phyloP scores from a whole-genome alignment of 129 eudicot species.

The Apium graveolens region DNA sequence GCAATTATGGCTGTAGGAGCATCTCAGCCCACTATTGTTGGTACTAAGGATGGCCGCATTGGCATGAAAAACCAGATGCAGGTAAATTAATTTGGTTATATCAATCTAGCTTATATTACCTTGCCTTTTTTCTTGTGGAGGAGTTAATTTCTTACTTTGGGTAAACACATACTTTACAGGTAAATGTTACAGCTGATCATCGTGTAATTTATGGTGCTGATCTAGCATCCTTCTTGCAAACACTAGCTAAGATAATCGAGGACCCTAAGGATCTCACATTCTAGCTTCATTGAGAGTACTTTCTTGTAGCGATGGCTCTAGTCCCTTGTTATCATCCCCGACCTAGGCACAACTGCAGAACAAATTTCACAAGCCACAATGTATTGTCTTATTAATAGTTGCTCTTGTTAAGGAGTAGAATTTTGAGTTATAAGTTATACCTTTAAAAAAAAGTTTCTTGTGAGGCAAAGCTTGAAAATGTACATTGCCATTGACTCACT shows the following conservation, averaged over 20 bases:
- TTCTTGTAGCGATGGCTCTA: not conserved
- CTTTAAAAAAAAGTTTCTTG: not conserved
- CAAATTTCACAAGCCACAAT: not conserved
- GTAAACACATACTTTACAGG: slow-evolving; percentile 25
- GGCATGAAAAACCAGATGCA: slow-evolving; percentile 97
- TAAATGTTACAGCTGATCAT: slow-evolving; percentile 92
- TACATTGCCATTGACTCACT: not conserved
- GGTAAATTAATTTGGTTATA: slow-evolving; percentile 26
- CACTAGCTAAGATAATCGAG: slow-evolving; percentile 69
- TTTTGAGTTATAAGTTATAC: not conserved
- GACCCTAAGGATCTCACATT: slow-evolving; percentile 73
- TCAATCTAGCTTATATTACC: not conserved
- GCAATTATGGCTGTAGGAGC: slow-evolving; percentile 99
- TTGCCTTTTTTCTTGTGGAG: not conserved
- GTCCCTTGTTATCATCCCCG: not conserved
- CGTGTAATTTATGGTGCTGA: slow-evolving; percentile 83
- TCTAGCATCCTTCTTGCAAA: slow-evolving; percentile 81
- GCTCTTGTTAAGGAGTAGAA: not conserved
- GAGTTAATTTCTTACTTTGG: not conserved
- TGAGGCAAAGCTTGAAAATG: not conserved
- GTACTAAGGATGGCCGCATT: slow-evolving; percentile 88
- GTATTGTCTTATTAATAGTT: not conserved
- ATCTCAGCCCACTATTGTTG: slow-evolving; percentile 85
- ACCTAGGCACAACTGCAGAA: not conserved
- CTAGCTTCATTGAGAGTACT: slow-evolving; percentile 28